Evolutionary conservation across 1,139 yeast genomes (phyloP).

Genomic region (Geotrichum reessii): DNA sequence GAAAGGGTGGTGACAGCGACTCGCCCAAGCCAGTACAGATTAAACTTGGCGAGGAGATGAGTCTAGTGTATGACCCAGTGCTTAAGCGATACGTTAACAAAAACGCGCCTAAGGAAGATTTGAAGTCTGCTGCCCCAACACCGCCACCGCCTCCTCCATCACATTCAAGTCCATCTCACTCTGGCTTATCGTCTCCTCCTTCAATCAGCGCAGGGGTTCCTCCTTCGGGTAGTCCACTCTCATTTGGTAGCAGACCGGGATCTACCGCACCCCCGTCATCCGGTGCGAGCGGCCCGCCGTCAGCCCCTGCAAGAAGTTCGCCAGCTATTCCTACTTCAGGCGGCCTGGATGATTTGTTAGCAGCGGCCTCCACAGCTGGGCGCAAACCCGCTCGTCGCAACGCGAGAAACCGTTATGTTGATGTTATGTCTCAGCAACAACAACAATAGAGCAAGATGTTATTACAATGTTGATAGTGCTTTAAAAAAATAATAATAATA

Average conservation of each 20-base stretch:
- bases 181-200: conserved; percentile 22
- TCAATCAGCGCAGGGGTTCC: conserved; percentile 12
- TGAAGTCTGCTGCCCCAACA: conserved; percentile 70
- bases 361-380: conserved; percentile 39
- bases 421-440: conserved; percentile 51
- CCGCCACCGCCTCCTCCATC: conserved; percentile 31
- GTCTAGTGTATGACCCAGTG: conserved; percentile 75
- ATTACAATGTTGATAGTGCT: no score
- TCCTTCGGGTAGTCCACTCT: background rate
- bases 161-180: conserved; percentile 21
- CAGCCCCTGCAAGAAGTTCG: background rate
- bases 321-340: conserved; percentile 24
- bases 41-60: conserved; percentile 74
- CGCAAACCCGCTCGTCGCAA: conserved; percentile 56
- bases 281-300: background rate
- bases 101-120: conserved; percentile 68
- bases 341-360: conserved; percentile 67
- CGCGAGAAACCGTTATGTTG: conserved; percentile 68
- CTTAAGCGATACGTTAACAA: conserved; percentile 83
- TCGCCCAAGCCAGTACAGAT: conserved; percentile 76
- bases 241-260: background rate
- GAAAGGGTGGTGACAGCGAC: conserved; percentile 35
- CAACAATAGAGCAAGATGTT: background rate
- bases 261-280: conserved; percentile 3
- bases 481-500: background rate